Base-by-base conservation (phyloP, 2,329 filamentous ascomycete genomes). In the Penicillium sp. region DNA sequence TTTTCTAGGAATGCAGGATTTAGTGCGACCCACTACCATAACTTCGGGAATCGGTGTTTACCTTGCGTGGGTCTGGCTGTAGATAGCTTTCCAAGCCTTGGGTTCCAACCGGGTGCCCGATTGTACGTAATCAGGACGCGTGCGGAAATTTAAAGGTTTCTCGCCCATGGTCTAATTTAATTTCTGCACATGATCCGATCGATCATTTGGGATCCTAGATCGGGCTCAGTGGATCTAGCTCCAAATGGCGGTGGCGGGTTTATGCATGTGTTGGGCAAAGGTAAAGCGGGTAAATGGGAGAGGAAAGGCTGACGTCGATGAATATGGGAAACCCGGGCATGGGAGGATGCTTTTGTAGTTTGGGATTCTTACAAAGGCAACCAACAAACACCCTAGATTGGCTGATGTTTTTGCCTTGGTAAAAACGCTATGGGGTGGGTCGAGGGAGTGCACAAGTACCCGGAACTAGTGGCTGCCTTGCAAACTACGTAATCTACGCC, bases 131-230 rank as follows among this genome's bases (percentile, higher is more conserved):
- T 50, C 27, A 9, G 22, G 16, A 22, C 33, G 48, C 22, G 49
- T 33, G 21, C 49, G 37, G 11, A 52, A 24, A n/a, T 22, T 33
- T 31, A 26, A 52, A 24, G 49, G 3, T 9, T 45, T 52, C 3
- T 52, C 49, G 6, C 37, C 49, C 49, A 52, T 52, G 11, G 21
- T 52, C 37, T 26, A 27, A 27, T 44, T 52, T 35, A 52, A 44
- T 11, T 44, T 2, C 26, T 52, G 24, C 37, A 19, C 37, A 43
- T 52, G n/a, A 52, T 52, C 49, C 43, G 37, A 42, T 29, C 35
- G 48, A 42, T 50, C 33, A 37, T 42, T 50, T 13, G 27, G 10
- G 42, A 27, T 39, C 22, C 48, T 50, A 42, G 10, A 42, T 42
- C 33, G 48, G 48, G 48, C 27, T 26, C 33, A 8, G 33, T 50